Conservation (phyloP, 176 grass and related monocot species). For the Microstegium vimineum region DNA sequence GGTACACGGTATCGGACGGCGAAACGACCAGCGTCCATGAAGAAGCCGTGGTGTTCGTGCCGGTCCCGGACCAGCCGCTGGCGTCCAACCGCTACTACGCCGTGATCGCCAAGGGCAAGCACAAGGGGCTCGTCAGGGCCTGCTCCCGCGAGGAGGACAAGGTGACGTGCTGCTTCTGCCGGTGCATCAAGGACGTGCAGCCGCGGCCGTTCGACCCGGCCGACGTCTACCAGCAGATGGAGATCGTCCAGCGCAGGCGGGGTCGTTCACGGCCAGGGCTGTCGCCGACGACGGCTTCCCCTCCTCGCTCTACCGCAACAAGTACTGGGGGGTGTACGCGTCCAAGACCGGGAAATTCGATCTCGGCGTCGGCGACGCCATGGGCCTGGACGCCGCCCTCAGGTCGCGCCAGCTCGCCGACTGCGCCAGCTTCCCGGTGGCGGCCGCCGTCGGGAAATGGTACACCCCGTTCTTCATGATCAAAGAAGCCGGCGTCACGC, state of each 20-base stretch:
- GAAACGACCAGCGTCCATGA: not conserved
- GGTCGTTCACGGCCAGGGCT: slow-evolving; percentile 52
- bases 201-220: slow-evolving; percentile 46
- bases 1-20: not conserved
- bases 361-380: slow-evolving; percentile 37
- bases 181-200: slow-evolving; percentile 23
- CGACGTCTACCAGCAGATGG: slow-evolving; percentile 67
- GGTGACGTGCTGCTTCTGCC: slow-evolving; percentile 32
- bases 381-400: slow-evolving; percentile 19
- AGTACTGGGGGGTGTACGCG: slow-evolving; percentile 39
- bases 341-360: slow-evolving; percentile 19
- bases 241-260: slow-evolving; percentile 35
- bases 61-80: slow-evolving; percentile 45
- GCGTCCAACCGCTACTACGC: slow-evolving; percentile 57
- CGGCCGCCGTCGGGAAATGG: slow-evolving; percentile 40
- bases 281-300: slow-evolving; percentile 44
- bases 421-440: not conserved
- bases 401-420: slow-evolving; percentile 1
- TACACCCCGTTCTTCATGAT: slow-evolving; percentile 55
- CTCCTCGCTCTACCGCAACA: slow-evolving; percentile 31
- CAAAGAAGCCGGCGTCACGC: slow-evolving; percentile 13
- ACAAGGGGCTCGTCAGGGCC: slow-evolving; percentile 36
- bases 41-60: slow-evolving; percentile 54
- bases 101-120: slow-evolving; percentile 30
- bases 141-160: slow-evolving; percentile 55